A percentile compares a stretch with the other conserved stretches of the same genome.
Evolutionary conservation across 768 basidiomycete species (phyloP).

Genomic region (Suillus brevipes): DNA sequence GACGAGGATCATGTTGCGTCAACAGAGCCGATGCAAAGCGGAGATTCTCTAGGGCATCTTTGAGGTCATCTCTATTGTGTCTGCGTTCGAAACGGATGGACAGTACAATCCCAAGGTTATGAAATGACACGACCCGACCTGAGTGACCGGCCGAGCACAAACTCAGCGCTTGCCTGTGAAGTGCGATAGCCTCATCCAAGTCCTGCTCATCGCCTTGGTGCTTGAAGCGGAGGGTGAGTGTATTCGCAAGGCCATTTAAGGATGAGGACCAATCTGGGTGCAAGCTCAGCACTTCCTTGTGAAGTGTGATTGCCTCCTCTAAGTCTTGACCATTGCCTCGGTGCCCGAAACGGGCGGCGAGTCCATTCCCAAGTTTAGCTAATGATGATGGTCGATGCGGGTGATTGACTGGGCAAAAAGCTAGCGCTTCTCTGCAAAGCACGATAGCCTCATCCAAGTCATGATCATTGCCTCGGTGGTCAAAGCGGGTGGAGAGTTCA

Average conservation of each 20-base stretch:
- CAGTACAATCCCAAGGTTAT: conserved; percentile 1
- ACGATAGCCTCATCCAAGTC: too few species aligned
- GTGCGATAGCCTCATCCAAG: not conserved
- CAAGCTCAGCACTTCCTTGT: not conserved
- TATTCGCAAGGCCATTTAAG: too few species aligned
- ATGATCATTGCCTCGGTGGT: too few species aligned
- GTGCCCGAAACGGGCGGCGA: not conserved
- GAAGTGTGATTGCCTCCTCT: not conserved
- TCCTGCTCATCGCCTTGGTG: too few species aligned
- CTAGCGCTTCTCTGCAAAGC: conserved; percentile 16
- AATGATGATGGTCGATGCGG: not conserved
- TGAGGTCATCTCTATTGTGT: not conserved
- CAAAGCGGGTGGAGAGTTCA: too few species aligned
- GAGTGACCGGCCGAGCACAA: not conserved
- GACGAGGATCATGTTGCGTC: not conserved
- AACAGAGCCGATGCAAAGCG: too few species aligned
- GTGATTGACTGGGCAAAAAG: conserved; percentile 13
- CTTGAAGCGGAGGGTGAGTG: too few species aligned
- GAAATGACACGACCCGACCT: not conserved
- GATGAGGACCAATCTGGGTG: not conserved
- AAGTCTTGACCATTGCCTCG: not conserved
- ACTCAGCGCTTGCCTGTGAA: not conserved
- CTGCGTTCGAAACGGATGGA: not conserved
- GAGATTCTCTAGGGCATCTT: not conserved
- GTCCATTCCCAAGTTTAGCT: too few species aligned